These are phyloP conservation scores for Cordyceps sp. DNA, from an alignment of 2,329 filamentous ascomycete genomes.

Conservation along the genomic window DNA sequence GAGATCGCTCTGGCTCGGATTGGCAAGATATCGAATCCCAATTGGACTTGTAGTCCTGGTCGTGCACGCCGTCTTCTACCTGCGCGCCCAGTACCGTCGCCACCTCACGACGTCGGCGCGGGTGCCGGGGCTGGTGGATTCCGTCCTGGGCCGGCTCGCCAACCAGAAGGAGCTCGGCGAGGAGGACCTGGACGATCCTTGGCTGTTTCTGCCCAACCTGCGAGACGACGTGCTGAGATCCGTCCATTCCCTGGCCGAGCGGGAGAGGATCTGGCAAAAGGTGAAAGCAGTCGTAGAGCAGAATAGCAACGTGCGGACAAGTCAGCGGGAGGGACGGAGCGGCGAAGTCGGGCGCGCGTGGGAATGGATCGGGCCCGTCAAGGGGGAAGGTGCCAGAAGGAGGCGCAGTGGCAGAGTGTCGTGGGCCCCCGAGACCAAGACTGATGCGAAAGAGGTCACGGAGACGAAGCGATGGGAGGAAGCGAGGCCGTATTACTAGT, in stretches of 20 bases:
- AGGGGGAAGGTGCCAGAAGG: conserved; percentile 25
- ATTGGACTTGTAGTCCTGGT: conserved; percentile 49
- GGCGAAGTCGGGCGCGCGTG: conserved; percentile 50
- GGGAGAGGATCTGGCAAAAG: conserved; percentile 69
- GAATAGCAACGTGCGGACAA: conserved; percentile 77
- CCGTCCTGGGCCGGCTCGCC: conserved; percentile 71
- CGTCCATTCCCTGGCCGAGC: conserved; percentile 58
- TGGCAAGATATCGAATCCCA: conserved; percentile 78
- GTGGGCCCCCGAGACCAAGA: conserved; percentile 21
- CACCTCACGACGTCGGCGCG: conserved; percentile 50
- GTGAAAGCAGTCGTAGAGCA: conserved; percentile 77
- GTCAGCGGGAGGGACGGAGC: conserved; percentile 49
- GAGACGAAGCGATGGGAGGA: conserved; percentile 23
- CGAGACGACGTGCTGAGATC: conserved; percentile 78
- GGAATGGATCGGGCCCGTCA: conserved; percentile 51
- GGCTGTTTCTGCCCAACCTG: conserved; percentile 75
- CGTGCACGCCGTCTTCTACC: conserved; percentile 39
- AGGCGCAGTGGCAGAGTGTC: conserved; percentile 37
- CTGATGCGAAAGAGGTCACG: conserved; percentile 13
- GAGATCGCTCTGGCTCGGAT: conserved; percentile 58
- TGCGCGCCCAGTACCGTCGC: conserved; percentile 43
- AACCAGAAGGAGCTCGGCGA: conserved; percentile 71
- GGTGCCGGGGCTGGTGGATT: conserved; percentile 68
- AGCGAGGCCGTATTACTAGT: conserved; percentile 23
- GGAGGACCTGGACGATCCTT: conserved; percentile 51